Conservation (phyloP, 805 yeast genomes). For the Suhomyces tanzawaensis region DNA sequence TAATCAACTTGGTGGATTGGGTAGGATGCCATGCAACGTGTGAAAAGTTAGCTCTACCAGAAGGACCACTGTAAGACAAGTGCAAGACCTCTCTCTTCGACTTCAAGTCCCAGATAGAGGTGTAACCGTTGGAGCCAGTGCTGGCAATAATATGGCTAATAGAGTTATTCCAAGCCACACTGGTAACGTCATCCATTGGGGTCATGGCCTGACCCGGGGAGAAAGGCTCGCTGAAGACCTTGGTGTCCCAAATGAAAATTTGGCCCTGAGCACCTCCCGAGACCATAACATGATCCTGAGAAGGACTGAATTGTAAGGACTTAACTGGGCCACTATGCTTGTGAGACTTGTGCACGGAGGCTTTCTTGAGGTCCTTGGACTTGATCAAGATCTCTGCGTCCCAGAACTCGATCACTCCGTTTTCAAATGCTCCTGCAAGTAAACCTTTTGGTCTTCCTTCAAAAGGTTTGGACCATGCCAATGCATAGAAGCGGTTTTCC, state of each 20-base stretch:
- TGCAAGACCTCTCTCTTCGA: conserved; percentile 86
- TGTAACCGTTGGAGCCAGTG: conserved; percentile 74
- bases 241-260: conserved; percentile 86
- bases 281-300: conserved; percentile 68
- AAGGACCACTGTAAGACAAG: conserved; percentile 62
- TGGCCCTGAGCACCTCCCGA: conserved; percentile 91
- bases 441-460: conserved; percentile 49
- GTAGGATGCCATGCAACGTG: conserved; percentile 94
- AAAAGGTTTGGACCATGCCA: conserved; percentile 75
- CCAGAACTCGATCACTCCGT: conserved; percentile 78
- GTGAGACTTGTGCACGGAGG: conserved; percentile 49
- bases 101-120: conserved; percentile 92
- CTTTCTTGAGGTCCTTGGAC: conserved; percentile 36
- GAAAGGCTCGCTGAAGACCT: conserved; percentile 54
- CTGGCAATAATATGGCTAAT: conserved; percentile 86
- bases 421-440: conserved; percentile 87
- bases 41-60: conserved; percentile 65
- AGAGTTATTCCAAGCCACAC: conserved; percentile 85
- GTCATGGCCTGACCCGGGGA: conserved; percentile 78
- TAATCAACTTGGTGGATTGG: conserved; percentile 78
- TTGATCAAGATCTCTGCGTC: conserved; percentile 53
- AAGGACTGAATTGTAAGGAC: conserved; percentile 73
- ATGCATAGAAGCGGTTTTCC: conserved; percentile 58
- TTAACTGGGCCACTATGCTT: conserved; percentile 71
- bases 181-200: conserved; percentile 75